Evolutionary conservation across 768 basidiomycete genomes (phyloP), one percentile per base, ranked within the genome.

Genomic region (Kwoniella heveanensis): DNA sequence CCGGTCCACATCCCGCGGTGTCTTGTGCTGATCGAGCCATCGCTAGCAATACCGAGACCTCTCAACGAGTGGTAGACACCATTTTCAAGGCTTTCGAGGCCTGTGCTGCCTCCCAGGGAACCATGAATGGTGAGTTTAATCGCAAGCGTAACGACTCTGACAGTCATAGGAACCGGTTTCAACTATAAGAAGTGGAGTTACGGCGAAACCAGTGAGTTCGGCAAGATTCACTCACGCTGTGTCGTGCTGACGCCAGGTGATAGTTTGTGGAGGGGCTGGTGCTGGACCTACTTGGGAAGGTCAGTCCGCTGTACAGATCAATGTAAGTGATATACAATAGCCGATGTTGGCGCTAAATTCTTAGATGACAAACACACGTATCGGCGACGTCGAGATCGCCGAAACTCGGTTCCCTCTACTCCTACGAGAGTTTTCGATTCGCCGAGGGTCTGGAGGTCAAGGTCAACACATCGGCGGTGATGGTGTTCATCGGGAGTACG

Each of bases 51-150:
- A 53, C 50, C 19, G 67, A 68, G 57, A 93, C 92, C 4, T 90
- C 88, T 13, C 93, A 95, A 74, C 85, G 94, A 19, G 91, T 96
- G 47, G 91, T 94, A 1, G 94, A 97, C 74, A 92, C 95, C 1
- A 90, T 97, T 32, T 82, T 97, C 39, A 91, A 89, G 76, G 92
- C 93, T 0, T 96, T 97, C 83, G 85, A 89, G 25, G 60, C 57
- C 32, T 57, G 61, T 54, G 56, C 65, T 32, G 65, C 60, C n/a
- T 66, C 65, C 36, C 65, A 66, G 19, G 65, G 65, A 37, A 57
- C 65, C 1, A 66, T 66, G 65, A 66, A 66, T 26, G 59, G n/a
- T n/a, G n/a, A n/a, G n/a, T n/a, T n/a, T n/a, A n/a, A n/a, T n/a
- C n/a, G n/a, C n/a, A n/a, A n/a, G n/a, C n/a, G n/a, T n/a, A n/a